Conservation (phyloP, 106 monocot species). For the Allium sativum region DNA sequence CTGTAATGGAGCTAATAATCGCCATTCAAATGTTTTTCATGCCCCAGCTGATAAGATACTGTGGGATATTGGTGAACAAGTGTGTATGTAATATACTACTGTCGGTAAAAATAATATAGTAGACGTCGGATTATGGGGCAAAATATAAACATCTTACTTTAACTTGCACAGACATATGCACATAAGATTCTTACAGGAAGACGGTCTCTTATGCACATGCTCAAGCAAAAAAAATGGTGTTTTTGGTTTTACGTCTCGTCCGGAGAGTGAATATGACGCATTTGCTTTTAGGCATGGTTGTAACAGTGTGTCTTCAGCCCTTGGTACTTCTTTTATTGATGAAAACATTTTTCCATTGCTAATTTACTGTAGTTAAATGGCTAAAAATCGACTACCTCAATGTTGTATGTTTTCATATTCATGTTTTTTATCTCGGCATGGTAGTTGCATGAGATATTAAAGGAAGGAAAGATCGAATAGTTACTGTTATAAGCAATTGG, state of each 20-base stretch:
- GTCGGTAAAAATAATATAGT: constrained; percentile 1
- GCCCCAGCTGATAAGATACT: constrained; percentile 64
- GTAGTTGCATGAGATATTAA: constrained; percentile 67
- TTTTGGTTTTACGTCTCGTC: constrained; percentile 59
- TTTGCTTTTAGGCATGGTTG: constrained; percentile 77
- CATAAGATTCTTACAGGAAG: constrained; percentile 84
- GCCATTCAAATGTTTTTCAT: constrained; percentile 72
- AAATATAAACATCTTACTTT: background rate
- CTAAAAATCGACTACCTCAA: no score
- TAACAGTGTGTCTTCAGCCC: constrained; percentile 71
- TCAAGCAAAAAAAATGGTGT: constrained; percentile 54
- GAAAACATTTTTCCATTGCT: background rate
- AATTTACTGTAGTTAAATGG: no score
- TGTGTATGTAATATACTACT: constrained; percentile 5
- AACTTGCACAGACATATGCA: constrained; percentile 46
- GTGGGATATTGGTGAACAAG: constrained; percentile 72
- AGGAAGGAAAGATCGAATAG: constrained; percentile 49
- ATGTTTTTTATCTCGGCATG: constrained; percentile 40
- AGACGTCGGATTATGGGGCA: background rate
- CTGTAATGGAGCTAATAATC: constrained; percentile 51
- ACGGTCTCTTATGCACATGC: constrained; percentile 43
- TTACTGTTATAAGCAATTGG: constrained; percentile 65
- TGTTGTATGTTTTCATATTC: background rate
- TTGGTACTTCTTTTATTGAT: constrained; percentile 24
- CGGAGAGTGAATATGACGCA: constrained; percentile 68